Evolutionary conservation across 2,329 filamentous ascomycete genomes (phyloP).

Genomic region (Colletotrichum noveboracense): DNA sequence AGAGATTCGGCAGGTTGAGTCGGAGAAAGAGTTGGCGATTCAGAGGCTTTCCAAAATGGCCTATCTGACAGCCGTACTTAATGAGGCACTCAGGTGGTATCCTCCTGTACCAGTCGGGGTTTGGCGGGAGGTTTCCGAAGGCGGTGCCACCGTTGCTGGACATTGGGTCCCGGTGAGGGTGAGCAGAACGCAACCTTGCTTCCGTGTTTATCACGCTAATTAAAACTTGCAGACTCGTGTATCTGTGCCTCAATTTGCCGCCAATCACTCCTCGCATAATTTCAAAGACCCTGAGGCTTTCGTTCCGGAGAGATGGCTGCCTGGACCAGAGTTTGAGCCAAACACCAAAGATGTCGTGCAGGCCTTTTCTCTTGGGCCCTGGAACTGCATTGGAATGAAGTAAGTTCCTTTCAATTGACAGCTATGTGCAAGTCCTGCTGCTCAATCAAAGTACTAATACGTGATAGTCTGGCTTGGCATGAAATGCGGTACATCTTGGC

Average conservation of each 20-base stretch:
- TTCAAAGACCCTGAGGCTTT: not conserved
- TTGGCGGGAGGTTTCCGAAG: not conserved
- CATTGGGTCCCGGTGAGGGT: not conserved
- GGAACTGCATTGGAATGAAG: not conserved
- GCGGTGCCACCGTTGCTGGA: not conserved
- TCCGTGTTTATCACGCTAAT: not conserved
- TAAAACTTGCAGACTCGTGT: not conserved
- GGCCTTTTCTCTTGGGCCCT: not conserved
- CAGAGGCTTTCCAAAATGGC: not conserved
- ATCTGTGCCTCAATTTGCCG: not conserved
- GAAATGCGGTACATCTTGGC: not conserved
- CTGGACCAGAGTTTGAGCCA: not conserved
- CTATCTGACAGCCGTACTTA: not conserved
- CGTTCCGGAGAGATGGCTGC: not conserved
- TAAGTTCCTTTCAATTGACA: not conserved
- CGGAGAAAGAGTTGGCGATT: not conserved
- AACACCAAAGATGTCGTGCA: not conserved
- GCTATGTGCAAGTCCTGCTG: not conserved
- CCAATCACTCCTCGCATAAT: not conserved
- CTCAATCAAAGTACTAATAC: not conserved
- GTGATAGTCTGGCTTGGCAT: not conserved
- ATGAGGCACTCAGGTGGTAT: not conserved
- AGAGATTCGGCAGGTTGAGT: not conserved
- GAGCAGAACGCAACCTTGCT: not conserved
- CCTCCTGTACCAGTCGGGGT: not conserved